A percentile compares a stretch with the other conserved stretches of the same genome.
phyloP scores from a whole-genome alignment of 257 asterid genomes.

The Forsythia viridissima region DNA sequence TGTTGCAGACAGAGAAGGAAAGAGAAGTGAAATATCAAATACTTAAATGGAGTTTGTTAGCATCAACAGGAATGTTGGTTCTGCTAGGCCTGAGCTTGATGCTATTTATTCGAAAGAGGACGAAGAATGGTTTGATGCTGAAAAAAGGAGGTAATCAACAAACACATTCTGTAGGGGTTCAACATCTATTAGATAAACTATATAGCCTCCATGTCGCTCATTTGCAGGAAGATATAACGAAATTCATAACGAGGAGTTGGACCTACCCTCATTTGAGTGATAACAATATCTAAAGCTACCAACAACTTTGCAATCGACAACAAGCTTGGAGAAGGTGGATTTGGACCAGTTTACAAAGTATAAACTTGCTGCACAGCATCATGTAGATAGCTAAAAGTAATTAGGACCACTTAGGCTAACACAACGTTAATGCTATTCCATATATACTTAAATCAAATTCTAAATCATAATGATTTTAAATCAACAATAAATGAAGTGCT shows the following conservation, averaged over 20 bases:
- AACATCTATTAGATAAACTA: neutral
- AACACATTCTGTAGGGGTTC: neutral
- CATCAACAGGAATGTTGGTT: neutral
- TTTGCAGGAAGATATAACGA: neutral
- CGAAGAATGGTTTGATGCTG: neutral
- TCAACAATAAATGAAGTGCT: too few relatives aligned
- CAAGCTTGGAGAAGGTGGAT: conserved; percentile 11
- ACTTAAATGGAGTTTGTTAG: neutral
- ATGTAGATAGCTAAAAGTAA: neutral
- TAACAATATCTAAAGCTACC: conserved; percentile 5
- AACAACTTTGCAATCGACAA: conserved; percentile 1
- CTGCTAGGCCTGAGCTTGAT: neutral
- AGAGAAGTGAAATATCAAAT: neutral
- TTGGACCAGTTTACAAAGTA: conserved; percentile 1
- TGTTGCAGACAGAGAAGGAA: neutral
- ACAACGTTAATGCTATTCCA: neutral
- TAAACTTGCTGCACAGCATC: neutral
- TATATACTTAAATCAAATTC: too few relatives aligned
- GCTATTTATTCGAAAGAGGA: neutral
- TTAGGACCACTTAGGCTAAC: neutral
- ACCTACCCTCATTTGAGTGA: neutral
- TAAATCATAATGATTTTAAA: too few relatives aligned
- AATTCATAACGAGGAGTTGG: neutral
- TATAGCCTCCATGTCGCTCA: neutral
- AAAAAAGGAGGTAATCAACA: neutral